Base-by-base conservation (phyloP, 2,329 filamentous ascomycete genomes). In the Xylaria sp. region DNA sequence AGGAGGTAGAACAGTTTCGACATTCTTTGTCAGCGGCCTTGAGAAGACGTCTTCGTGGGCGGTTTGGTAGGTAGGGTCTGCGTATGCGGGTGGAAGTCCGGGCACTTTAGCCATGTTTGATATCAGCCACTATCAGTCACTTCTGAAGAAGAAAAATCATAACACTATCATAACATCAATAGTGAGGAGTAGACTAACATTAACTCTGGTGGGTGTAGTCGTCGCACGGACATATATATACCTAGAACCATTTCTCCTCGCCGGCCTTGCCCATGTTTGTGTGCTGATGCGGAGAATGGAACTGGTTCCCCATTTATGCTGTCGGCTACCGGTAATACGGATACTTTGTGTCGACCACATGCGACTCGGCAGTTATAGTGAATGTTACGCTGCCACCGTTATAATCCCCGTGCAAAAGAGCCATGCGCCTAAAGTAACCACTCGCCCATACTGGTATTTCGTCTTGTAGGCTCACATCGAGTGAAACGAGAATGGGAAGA, bases 41-140 rank as follows among this genome's bases (percentile, higher is more conserved):
- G 77, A 75, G 69, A 80, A 82, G 14, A 79, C 76, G 5, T 71
- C 74, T 47, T 74, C 73, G 65, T 81, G 79, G 1, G 77, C 78
- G 2, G 70, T 69, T 67, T 82, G 78, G 63, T 81, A 81, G 46
- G 78, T 71, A 7, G 74, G 67, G 57, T 81, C 74, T 23, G 70
- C 66, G 63, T 81, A 82, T 33, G 69, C 74, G 8, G 66, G 66
- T 8, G 61, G 60, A 15, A 61, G 57, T 11, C 60, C 57, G 37
- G 35, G 38, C 19, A 59, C 54, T 33, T 53, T 38, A 31, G 63
- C 63, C 63, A 66, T 66, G 5, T 60, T 57, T 57, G 40, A 46
- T 19, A 12, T 46, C 7, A 28, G 25, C 17, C 45, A 12, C 12
- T 46, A 37, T 40, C 9, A 7, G 25, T 9, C 6, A n/a, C 8